Percentiles rank a stretch among this genome's conserved stretches.
phyloP scores from a whole-genome alignment of 1,139 yeast species.

The Hemisphaericaspora lyxosophila region DNA sequence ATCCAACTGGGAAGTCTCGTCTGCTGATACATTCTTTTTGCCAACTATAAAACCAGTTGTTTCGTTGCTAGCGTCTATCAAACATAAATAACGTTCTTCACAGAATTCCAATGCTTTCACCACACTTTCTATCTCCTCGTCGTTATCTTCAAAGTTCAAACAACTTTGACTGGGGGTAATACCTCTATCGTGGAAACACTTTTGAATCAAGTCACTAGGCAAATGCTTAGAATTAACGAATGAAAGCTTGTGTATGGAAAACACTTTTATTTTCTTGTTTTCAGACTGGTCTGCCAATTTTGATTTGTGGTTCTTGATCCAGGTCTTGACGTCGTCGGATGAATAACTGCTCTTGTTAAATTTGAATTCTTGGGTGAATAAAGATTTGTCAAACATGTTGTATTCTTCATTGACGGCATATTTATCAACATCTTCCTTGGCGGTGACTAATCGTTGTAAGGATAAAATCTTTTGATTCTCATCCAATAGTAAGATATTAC shows the following conservation, averaged over 20 bases:
- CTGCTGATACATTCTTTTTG: constrained; percentile 51
- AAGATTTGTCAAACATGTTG: constrained; percentile 51
- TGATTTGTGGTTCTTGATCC: constrained; percentile 49
- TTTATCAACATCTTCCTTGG: constrained; percentile 58
- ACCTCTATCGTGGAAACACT: constrained; percentile 45
- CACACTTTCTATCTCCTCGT: constrained; percentile 23
- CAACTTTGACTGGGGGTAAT: constrained; percentile 47
- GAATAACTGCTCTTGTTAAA: constrained; percentile 21
- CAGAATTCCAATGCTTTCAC: constrained; percentile 51
- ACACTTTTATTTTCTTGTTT: constrained; percentile 44
- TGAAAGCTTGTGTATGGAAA: constrained; percentile 68
- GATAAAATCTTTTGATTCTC: constrained; percentile 65
- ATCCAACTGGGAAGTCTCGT: constrained; percentile 29
- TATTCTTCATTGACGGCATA: constrained; percentile 76
- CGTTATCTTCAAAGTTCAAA: constrained; percentile 30
- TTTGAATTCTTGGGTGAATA: constrained; percentile 7
- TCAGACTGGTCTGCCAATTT: constrained; percentile 19
- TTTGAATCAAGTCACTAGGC: constrained; percentile 75
- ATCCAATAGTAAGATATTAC: constrained; percentile 80
- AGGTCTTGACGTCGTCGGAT: constrained; percentile 37
- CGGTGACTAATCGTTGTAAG: constrained; percentile 75
- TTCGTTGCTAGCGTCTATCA: constrained; percentile 22
- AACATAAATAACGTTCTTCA: constrained; percentile 34
- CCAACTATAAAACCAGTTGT: constrained; percentile 66
- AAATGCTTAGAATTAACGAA: constrained; percentile 71